phyloP scores from a whole-genome alignment of 148 eudicot genomes.

The Bassia scoparia region DNA sequence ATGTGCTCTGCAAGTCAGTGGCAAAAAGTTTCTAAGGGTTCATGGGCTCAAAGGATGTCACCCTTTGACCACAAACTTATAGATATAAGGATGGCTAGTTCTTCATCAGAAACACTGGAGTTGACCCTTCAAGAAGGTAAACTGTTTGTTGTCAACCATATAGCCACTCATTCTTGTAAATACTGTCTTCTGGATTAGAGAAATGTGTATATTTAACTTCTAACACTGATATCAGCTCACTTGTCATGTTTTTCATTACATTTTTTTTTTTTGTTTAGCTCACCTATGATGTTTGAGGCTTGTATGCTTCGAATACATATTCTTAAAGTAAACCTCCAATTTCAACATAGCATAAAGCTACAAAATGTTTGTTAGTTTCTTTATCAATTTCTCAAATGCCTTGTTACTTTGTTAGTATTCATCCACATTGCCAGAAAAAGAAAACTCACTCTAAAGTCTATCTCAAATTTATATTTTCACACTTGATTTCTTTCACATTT shows the following conservation, averaged over 20 bases:
- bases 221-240: neutral
- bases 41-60: conserved; percentile 77
- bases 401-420: neutral
- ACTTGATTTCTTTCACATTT: neutral
- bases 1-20: conserved; percentile 85
- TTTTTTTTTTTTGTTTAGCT: too few relatives aligned
- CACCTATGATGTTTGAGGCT: neutral
- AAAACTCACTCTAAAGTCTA: neutral
- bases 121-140: conserved; percentile 70
- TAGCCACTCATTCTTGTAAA: neutral
- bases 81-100: conserved; percentile 54
- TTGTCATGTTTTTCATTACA: neutral
- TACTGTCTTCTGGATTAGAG: neutral
- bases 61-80: conserved; percentile 80
- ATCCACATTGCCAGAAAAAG: neutral
- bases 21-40: conserved; percentile 64
- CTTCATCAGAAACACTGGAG: conserved; percentile 46
- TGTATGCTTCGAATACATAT: neutral
- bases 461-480: neutral
- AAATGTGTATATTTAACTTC: neutral
- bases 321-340: neutral
- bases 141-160: conserved; percentile 2
- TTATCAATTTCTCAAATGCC: neutral
- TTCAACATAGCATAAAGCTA: neutral
- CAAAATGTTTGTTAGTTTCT: neutral